Percentiles rank a stretch among this genome's conserved stretches.
Evolutionary conservation across 2,329 filamentous ascomycete genomes (phyloP).

Genomic region (Aspergillus unguis): DNA sequence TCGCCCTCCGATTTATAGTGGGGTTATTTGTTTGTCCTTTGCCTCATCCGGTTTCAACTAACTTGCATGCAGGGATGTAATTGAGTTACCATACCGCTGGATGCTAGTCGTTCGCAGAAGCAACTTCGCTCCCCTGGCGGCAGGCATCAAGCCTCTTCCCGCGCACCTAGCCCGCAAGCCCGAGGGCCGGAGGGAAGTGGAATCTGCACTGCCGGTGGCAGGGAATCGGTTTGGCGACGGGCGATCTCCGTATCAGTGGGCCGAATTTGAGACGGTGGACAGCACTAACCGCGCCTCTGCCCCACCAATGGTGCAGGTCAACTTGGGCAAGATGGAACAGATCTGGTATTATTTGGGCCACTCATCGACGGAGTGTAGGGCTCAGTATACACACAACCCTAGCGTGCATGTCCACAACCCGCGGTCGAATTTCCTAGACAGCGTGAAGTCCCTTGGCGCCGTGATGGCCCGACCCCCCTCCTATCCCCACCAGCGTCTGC

Average conservation of each 20-base stretch:
- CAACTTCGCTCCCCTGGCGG: conserved; percentile 46
- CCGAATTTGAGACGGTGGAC: conserved; percentile 69
- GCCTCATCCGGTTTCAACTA: conserved; percentile 15
- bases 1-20: neutral
- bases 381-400: conserved; percentile 83
- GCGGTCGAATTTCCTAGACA: conserved; percentile 50
- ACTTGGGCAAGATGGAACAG: conserved; percentile 69
- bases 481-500: conserved; percentile 28
- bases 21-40: conserved; percentile 12
- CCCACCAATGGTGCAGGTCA: conserved; percentile 63
- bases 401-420: conserved; percentile 48
- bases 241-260: conserved; percentile 60
- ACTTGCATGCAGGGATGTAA: conserved; percentile 38
- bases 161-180: conserved; percentile 50
- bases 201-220: conserved; percentile 61
- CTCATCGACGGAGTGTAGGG: conserved; percentile 82
- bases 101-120: conserved; percentile 49
- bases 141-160: conserved; percentile 47
- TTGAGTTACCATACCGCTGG: conserved; percentile 61
- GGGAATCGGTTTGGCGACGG: conserved; percentile 65
- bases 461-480: conserved; percentile 26
- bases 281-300: conserved; percentile 54
- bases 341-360: conserved; percentile 87
- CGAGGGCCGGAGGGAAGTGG: conserved; percentile 53
- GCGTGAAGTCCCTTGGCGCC: conserved; percentile 41